Evolutionary conservation across 2,329 filamentous ascomycete genomes (phyloP).

Genomic region (Phaeosphaeria sp.): DNA sequence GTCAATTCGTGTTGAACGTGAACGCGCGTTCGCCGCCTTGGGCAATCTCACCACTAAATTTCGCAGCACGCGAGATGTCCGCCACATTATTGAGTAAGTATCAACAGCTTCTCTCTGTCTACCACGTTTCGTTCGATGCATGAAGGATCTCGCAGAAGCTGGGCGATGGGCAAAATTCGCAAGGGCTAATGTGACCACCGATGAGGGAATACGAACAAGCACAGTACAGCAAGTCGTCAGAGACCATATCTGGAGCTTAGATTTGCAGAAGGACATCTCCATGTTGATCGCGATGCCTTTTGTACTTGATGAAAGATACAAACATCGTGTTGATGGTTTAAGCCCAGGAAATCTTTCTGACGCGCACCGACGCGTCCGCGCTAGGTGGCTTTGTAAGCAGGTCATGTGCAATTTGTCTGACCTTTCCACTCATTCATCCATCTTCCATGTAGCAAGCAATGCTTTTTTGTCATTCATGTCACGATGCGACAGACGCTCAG

Average conservation of each 20-base stretch:
- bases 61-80: background rate
- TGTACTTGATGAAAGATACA: background rate
- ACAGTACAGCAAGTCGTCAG: background rate
- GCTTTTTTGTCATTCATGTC: background rate
- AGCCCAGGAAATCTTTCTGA: background rate
- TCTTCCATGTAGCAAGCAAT: background rate
- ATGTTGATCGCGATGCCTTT: background rate
- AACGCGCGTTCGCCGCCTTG: background rate
- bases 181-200: background rate
- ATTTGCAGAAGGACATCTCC: background rate
- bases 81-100: background rate
- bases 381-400: background rate
- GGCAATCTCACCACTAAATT: background rate
- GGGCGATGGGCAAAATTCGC: background rate
- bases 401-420: background rate
- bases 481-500: conserved; percentile 64
- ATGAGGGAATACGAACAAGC: background rate
- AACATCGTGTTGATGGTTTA: background rate
- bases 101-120: background rate
- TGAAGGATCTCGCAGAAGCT: background rate
- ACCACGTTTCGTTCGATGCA: background rate
- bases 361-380: background rate
- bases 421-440: background rate
- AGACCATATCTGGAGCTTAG: background rate
- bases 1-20: background rate